Percentiles rank a stretch among this genome's conserved stretches.
Conservation (phyloP, 352 stramenopile genomes). For the Thraustochytrium sp. region DNA sequence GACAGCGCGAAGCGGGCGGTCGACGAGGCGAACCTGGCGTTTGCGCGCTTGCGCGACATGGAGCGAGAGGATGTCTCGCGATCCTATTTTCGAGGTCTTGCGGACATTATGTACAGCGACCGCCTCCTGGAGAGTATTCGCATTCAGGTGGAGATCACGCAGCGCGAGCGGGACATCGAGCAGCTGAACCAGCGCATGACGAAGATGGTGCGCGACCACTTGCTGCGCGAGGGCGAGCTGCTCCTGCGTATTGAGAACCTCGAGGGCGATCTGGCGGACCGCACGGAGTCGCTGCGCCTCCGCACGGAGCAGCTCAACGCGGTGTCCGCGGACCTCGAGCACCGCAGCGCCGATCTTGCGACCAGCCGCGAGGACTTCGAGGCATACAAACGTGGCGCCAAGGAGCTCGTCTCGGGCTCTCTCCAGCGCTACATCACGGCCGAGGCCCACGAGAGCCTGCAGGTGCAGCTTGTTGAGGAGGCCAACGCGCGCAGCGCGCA, state of each 20-base stretch:
- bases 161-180: slow-evolving; percentile 21
- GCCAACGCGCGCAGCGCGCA: no score
- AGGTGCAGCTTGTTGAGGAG: not conserved
- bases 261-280: not conserved
- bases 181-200: not conserved
- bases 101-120: not conserved
- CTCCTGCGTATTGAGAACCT: slow-evolving; percentile 7
- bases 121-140: slow-evolving; percentile 27
- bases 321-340: not conserved
- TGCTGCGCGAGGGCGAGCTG: slow-evolving; percentile 20
- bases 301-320: not conserved
- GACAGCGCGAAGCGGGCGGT: not conserved
- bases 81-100: not conserved
- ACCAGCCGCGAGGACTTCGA: not conserved
- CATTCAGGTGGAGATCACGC: slow-evolving; percentile 3
- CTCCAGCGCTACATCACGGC: not conserved
- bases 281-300: not conserved
- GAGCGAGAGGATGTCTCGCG: not conserved
- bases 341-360: not conserved
- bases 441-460: not conserved
- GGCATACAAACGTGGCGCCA: not conserved
- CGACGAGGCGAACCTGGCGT: not conserved
- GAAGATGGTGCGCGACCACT: not conserved
- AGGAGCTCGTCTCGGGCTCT: not conserved
- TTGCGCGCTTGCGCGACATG: not conserved